These are phyloP conservation scores for Pyrenophora seminiperda DNA, from an alignment of 2,329 filamentous ascomycete genomes.

Conservation along the genomic window DNA sequence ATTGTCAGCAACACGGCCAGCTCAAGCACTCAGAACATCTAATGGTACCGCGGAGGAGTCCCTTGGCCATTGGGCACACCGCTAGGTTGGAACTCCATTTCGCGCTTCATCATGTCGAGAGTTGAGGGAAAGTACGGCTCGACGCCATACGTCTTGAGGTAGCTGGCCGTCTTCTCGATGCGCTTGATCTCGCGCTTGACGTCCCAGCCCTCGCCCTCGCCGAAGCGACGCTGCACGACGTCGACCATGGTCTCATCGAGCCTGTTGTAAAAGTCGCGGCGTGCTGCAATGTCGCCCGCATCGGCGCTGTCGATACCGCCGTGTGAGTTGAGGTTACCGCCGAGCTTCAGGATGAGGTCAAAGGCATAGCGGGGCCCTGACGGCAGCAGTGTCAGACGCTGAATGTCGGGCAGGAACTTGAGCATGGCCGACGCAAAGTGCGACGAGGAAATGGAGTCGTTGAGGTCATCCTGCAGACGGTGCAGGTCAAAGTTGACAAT, in stretches of 20 bases:
- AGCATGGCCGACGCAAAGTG: conserved; percentile 61
- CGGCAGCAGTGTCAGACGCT: conserved; percentile 56
- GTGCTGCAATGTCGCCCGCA: conserved; percentile 54
- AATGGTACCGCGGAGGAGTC: conserved; percentile 46
- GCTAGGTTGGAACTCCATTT: conserved; percentile 43
- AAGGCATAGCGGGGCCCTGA: conserved; percentile 57
- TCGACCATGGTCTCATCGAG: conserved; percentile 59
- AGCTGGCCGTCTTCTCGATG: conserved; percentile 61
- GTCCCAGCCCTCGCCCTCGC: conserved; percentile 59
- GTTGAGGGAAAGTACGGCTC: conserved; percentile 60
- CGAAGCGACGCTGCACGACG: conserved; percentile 57
- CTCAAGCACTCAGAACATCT: conserved; percentile 22
- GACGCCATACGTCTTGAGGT: conserved; percentile 58
- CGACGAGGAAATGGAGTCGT: conserved; percentile 58
- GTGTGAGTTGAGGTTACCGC: conserved; percentile 61
- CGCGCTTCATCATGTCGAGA: conserved; percentile 56
- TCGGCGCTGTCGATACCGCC: conserved; percentile 58
- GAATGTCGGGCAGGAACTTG: conserved; percentile 60
- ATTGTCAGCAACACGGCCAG: conserved; percentile 18
- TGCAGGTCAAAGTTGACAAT: conserved; percentile 63
- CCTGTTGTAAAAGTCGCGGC: conserved; percentile 56
- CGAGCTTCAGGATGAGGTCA: conserved; percentile 60
- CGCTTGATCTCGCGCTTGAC: conserved; percentile 60
- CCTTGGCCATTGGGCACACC: conserved; percentile 34
- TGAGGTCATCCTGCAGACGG: conserved; percentile 61